Evolutionary conservation across 441 rosid species (phyloP), one percentile per base, ranked within the genome.

Genomic region (Aleurites moluccanus): DNA sequence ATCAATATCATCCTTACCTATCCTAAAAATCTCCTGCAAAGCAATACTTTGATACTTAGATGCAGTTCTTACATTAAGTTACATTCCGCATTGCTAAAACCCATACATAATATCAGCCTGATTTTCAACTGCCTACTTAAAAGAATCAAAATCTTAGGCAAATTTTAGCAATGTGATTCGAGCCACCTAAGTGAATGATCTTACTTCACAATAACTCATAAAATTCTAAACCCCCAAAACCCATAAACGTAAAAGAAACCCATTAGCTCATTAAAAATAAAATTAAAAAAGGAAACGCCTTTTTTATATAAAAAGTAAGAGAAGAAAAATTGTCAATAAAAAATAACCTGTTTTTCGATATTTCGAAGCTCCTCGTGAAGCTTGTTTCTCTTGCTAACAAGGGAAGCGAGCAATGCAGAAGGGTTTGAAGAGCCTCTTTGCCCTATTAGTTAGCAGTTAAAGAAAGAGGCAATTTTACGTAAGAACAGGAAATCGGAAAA

Each of bases 321-420:
- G 33, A 1, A 14, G 10, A 60, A 44, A 67, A n/a, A 2, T 5
- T 16, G 4, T 2, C n/a, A n/a, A n/a, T n/a, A 53, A 49, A n/a
- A 60, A 64, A 30, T 0, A 30, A 93, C 98, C 93, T 95, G 97
- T 76, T 79, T 91, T 85, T 95, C 99, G 63, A 95, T 93, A 82
- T 35, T 87, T 16, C 96, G 91, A 45, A 90, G 92, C 83, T 95
- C 98, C 57, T 95, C 95, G 18, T 90, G 97, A 40, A 93, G 95
- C 89, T 93, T 93, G 80, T 88, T 86, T 73, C 97, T 86, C 80
- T 87, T 91, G 85, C 84, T 84, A 61, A 91, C 73, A 69, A 91
- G 83, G 33, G 92, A 86, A 68, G 92, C 87, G 73, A 93, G 83
- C 88, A 95, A 79, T 72, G 89, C 90, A 25, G 91, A 83, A 1